Conservation (phyloP, 2,329 filamentous ascomycete genomes). For the Exophiala xenobiotica region DNA sequence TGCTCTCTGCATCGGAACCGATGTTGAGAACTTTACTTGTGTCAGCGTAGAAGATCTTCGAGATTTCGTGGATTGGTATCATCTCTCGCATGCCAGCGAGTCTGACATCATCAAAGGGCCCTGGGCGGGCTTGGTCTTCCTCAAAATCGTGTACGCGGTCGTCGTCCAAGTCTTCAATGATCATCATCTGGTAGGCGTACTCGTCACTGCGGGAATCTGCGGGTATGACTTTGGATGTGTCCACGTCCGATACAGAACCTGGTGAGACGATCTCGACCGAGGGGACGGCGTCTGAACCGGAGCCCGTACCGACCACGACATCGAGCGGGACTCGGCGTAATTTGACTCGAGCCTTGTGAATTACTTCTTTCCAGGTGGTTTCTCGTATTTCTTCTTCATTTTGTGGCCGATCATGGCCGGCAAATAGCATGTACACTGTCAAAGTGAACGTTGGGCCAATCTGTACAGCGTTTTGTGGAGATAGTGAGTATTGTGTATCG, state of each 20-base stretch:
- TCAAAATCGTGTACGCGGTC: conserved; percentile 67
- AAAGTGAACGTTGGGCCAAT: conserved; percentile 84
- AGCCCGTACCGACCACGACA: conserved; percentile 38
- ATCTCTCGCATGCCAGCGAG: conserved; percentile 65
- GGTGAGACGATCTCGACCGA: conserved; percentile 30
- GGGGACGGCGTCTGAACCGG: conserved; percentile 37
- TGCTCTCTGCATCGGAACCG: conserved; percentile 64
- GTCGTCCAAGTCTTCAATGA: conserved; percentile 79
- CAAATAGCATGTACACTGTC: conserved; percentile 93
- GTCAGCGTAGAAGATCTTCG: conserved; percentile 91
- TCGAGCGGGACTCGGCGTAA: conserved; percentile 69
- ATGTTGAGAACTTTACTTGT: conserved; percentile 89
- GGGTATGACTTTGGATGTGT: conserved; percentile 33
- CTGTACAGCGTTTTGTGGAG: conserved; percentile 66
- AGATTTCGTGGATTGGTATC: conserved; percentile 70
- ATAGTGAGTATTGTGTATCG: conserved; percentile 75
- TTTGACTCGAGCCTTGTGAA: conserved; percentile 86
- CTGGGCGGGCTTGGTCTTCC: conserved; percentile 56
- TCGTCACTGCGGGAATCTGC: conserved; percentile 54
- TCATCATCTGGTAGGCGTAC: conserved; percentile 76
- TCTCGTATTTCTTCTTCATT: conserved; percentile 59
- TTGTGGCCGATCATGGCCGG: conserved; percentile 66
- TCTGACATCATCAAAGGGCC: conserved; percentile 59
- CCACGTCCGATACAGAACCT: not conserved
- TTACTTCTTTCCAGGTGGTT: conserved; percentile 91